Conservation (phyloP, 106 monocot genomes). For the Alisma plantagoaquatica region DNA sequence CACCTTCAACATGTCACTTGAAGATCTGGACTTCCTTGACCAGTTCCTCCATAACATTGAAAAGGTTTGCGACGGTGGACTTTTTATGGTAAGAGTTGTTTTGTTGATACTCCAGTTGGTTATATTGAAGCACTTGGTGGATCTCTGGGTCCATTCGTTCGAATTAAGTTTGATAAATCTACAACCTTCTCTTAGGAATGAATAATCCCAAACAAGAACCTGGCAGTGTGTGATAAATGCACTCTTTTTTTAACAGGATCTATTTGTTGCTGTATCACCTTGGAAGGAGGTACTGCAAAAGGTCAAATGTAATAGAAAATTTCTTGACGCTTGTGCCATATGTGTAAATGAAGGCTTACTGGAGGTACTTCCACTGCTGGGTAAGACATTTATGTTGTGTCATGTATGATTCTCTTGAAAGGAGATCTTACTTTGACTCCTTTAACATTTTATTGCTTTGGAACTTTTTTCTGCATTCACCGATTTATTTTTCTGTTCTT, state of each 20-base stretch:
- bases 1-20: constrained; percentile 24
- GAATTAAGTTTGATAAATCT: background rate
- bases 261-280: constrained; percentile 21
- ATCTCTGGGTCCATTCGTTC: too few species aligned
- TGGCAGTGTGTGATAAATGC: background rate
- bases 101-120: background rate
- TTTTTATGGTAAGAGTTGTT: constrained; percentile 25
- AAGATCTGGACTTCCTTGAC: constrained; percentile 39
- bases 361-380: constrained; percentile 34
- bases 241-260: constrained; percentile 9
- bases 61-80: constrained; percentile 29
- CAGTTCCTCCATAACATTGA: constrained; percentile 31
- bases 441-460: background rate
- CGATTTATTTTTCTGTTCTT: background rate
- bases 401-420: too few species aligned
- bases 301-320: constrained; percentile 25
- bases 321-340: constrained; percentile 26
- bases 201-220: background rate
- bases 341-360: constrained; percentile 26
- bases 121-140: too few species aligned
- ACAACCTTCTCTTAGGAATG: background rate
- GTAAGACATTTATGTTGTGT: too few species aligned
- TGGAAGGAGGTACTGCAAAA: constrained; percentile 16
- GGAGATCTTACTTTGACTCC: too few species aligned
- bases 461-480: background rate